Evolutionary conservation across 768 basidiomycete genomes (phyloP).

Genomic region (Kwoniella bestiolae): DNA sequence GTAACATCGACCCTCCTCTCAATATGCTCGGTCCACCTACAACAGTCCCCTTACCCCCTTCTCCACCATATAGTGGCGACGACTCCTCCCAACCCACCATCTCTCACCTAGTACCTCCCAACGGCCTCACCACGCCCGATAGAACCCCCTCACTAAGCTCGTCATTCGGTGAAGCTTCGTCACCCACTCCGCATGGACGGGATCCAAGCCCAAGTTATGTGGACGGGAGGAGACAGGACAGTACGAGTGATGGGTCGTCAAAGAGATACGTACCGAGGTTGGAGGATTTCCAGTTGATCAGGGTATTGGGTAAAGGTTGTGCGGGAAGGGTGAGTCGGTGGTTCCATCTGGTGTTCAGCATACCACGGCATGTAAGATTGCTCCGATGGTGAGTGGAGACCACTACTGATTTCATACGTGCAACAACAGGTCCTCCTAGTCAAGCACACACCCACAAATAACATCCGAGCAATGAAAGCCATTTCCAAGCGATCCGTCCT

Average conservation of each 20-base stretch:
- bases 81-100: background rate
- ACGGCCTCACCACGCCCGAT: constrained; percentile 7
- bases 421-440: constrained; percentile 70
- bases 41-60: constrained; percentile 5
- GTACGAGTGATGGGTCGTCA: constrained; percentile 3
- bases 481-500: constrained; percentile 97
- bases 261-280: constrained; percentile 52
- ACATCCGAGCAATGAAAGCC: constrained; percentile 91
- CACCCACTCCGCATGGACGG: background rate
- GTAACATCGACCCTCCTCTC: no score
- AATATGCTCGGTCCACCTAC: background rate
- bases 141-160: constrained; percentile 10
- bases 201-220: background rate
- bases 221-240: constrained; percentile 4
- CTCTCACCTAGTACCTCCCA: constrained; percentile 5
- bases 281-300: constrained; percentile 95
- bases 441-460: constrained; percentile 70
- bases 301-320: constrained; percentile 94
- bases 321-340: constrained; percentile 87
- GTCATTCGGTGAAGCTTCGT: background rate
- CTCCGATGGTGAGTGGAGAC: no score
- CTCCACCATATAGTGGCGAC: constrained; percentile 18
- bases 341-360: no score
- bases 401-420: background rate
- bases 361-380: no score